A percentile compares a stretch with the other conserved stretches of the same genome.
phyloP scores from a whole-genome alignment of 805 yeast genomes.

The Kockiozyma suomiensis region DNA sequence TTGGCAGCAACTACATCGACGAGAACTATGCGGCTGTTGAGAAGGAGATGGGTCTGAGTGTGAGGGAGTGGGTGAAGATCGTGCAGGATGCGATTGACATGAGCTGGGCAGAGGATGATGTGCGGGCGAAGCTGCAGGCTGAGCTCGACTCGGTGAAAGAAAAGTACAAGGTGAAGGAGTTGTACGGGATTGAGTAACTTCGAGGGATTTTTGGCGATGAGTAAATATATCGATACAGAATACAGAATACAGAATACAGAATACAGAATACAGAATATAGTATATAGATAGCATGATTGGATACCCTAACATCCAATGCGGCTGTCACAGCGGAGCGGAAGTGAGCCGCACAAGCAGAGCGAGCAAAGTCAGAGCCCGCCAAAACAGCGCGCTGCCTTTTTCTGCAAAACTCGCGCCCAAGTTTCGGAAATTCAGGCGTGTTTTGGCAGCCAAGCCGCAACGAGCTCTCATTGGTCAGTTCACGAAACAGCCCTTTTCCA shows the following conservation, averaged over 20 bases:
- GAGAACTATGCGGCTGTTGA: conserved; percentile 74
- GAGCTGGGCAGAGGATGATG: conserved; percentile 66
- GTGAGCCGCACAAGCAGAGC: not conserved
- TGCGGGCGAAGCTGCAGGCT: conserved; percentile 50
- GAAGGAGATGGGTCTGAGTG: conserved; percentile 61
- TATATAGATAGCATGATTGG: too few relatives aligned
- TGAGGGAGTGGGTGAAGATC: conserved; percentile 62
- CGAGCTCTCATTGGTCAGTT: conserved; percentile 13
- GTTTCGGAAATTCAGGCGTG: conserved; percentile 10
- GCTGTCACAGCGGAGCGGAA: too few relatives aligned
- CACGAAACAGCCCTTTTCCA: not conserved
- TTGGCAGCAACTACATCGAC: conserved; percentile 74
- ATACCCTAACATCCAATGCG: not conserved
- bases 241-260: too few relatives aligned
- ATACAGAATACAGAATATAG: too few relatives aligned
- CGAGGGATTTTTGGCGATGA: not conserved
- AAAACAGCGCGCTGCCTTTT: too few relatives aligned
- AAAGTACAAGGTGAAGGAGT: conserved; percentile 31
- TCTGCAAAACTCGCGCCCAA: conserved; percentile 5
- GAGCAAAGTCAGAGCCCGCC: not conserved
- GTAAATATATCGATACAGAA: too few relatives aligned
- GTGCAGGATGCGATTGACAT: conserved; percentile 70
- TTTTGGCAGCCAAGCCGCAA: conserved; percentile 2
- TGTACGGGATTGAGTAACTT: conserved; percentile 25
- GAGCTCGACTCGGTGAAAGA: conserved; percentile 30